Base-by-base conservation (phyloP, 106 monocot species). In the Iris macrosiphon region DNA sequence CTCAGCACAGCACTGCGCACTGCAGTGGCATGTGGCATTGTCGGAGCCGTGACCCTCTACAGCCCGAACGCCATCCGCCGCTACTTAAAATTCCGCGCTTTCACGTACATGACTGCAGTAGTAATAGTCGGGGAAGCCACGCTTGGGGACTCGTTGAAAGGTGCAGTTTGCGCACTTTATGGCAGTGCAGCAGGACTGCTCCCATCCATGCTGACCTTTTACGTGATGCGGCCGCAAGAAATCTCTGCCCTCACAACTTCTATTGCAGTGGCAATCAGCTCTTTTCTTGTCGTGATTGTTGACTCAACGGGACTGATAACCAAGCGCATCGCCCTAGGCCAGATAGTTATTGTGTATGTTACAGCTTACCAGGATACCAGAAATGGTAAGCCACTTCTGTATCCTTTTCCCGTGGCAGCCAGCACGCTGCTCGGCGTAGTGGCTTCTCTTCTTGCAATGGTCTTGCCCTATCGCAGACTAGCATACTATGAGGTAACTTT, bases 261-360 rank as follows among this genome's bases (percentile, higher is more conserved):
- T 6, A 1, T 68, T 18, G 70, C 65, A 3, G 82, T 87, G 57
- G 59, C 56, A 0, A 41, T 82, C 24, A 57, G 44, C 27, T 43
- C 81, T 1, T 82, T 87, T 22, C 67, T 82, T 14, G 70, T 82
- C 15, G 70, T 75, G 8, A 45, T 67, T 70, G 17, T 67, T 7
- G 59, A 32, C 6, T 59, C 78, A 2, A 56, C 51, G 2, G 58
- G 44, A 8, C 1, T 72, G 53, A 9, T 82, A 26, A 49, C 75
- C 52, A 71, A 75, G 56, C 48, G 87, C 8, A 42, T 87, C 14
- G 78, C 87, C 1, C 72, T 87, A 3, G 87, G 82, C 0, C 82
- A 87, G 68, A 82, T 68, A 8, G 78, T 82, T 4, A 47, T 87
- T 13, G 71, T 82, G 14, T 82, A 78, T n/a, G 78, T 64, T 1